A percentile compares a stretch with the other conserved stretches of the same genome.
phyloP scores from a whole-genome alignment of 2,329 filamentous ascomycete species.

The Sporothrix dimorphospora region DNA sequence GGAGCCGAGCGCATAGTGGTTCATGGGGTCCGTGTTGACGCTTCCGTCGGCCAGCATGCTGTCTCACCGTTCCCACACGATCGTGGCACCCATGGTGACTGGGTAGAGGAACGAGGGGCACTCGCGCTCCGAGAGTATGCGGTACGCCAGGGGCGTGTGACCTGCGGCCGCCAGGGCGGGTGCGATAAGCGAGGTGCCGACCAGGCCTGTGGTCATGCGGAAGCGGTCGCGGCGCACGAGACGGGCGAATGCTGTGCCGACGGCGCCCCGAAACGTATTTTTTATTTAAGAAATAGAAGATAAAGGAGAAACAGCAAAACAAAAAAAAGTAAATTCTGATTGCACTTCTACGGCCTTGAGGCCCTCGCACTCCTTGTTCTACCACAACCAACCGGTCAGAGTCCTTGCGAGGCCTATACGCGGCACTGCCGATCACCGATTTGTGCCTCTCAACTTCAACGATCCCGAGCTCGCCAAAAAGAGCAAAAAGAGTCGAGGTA shows the following conservation, averaged over 20 bases:
- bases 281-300: no score
- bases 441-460: no score
- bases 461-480: no score
- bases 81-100: constrained; percentile 46
- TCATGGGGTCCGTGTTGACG: constrained; percentile 47
- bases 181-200: constrained; percentile 35
- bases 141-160: constrained; percentile 35
- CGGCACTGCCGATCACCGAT: no score
- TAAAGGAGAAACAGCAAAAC: no score
- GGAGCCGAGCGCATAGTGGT: constrained; percentile 47
- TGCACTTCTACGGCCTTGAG: no score
- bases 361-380: no score
- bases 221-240: constrained; percentile 3
- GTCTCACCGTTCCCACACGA: constrained; percentile 49
- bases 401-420: no score
- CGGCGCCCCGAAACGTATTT: no score
- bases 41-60: constrained; percentile 43
- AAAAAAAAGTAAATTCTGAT: no score
- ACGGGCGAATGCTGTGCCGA: neutral
- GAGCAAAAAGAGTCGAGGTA: no score
- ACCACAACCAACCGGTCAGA: no score
- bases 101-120: constrained; percentile 44
- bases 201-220: constrained; percentile 36
- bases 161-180: constrained; percentile 34
- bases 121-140: constrained; percentile 40